These are phyloP conservation scores for Backusella circina DNA, from an alignment of 192 early-diverging fungal species.

Conservation along the genomic window DNA sequence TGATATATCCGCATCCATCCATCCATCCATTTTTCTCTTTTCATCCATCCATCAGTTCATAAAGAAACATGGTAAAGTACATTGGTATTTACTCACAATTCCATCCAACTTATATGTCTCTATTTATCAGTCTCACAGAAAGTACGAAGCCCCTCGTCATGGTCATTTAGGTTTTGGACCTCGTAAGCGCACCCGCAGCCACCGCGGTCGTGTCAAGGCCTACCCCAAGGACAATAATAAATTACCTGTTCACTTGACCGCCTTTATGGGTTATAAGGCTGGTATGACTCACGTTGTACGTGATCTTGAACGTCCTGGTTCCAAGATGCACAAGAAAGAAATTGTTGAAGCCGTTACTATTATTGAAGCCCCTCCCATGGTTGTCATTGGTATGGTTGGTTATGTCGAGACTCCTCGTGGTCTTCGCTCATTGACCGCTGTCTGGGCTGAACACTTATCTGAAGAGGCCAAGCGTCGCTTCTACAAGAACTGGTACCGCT, in stretches of 20 bases:
- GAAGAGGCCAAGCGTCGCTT: slow-evolving; percentile 98
- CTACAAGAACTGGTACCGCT: slow-evolving; percentile 99
- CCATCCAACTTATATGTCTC: background rate
- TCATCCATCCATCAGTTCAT: background rate
- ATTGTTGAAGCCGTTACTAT: slow-evolving; percentile 98
- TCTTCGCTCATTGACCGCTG: slow-evolving; percentile 96
- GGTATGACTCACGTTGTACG: slow-evolving; percentile 99
- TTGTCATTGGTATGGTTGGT: slow-evolving; percentile 98
- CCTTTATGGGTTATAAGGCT: slow-evolving; percentile 99
- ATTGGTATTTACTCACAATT: background rate
- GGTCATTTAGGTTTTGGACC: slow-evolving; percentile 65
- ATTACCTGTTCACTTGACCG: slow-evolving; percentile 96
- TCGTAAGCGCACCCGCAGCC: slow-evolving; percentile 87
- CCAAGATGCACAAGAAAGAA: slow-evolving; percentile 99
- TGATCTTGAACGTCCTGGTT: slow-evolving; percentile 97
- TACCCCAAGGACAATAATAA: slow-evolving; percentile 97
- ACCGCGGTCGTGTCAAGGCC: slow-evolving; percentile 96
- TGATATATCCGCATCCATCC: slow-evolving; percentile 13
- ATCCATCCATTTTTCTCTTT: slow-evolving; percentile 16
- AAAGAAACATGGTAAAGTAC: background rate
- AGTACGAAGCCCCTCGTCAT: slow-evolving; percentile 98
- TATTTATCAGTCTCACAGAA: slow-evolving; percentile 66
- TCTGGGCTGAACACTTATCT: slow-evolving; percentile 98
- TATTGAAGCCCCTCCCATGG: slow-evolving; percentile 96
- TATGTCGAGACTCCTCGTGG: slow-evolving; percentile 99